Percentiles rank a stretch among this genome's conserved stretches.
Evolutionary conservation across 371 early-diverging fungal species (phyloP).

Genomic region (Zychaea mexicana): DNA sequence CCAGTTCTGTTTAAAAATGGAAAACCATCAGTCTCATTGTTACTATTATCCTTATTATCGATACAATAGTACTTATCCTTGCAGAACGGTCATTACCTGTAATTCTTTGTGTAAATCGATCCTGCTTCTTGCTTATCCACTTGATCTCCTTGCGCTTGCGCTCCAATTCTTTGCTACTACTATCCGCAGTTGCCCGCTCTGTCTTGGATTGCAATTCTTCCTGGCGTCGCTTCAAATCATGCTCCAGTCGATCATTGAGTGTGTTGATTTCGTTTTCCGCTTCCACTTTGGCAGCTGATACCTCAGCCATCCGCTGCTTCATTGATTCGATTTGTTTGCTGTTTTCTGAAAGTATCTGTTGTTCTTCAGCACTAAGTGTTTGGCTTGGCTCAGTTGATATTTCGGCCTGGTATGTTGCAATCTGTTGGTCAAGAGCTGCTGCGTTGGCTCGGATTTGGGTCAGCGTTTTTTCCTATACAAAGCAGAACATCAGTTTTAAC

Average conservation of each 20-base stretch:
- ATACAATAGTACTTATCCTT: neutral
- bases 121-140: conserved; percentile 41
- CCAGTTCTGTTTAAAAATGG: conserved; percentile 31
- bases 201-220: conserved; percentile 60
- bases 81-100: no score
- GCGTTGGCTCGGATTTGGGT: conserved; percentile 39
- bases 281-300: conserved; percentile 44
- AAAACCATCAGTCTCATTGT: neutral
- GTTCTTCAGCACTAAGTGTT: conserved; percentile 61
- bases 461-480: conserved; percentile 44
- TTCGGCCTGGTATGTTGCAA: conserved; percentile 59
- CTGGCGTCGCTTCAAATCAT: conserved; percentile 62
- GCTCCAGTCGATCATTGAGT: conserved; percentile 71
- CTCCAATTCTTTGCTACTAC: conserved; percentile 30
- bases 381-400: conserved; percentile 54
- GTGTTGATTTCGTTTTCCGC: conserved; percentile 66
- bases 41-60: no score
- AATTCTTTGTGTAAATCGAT: conserved; percentile 28
- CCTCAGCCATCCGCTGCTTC: conserved; percentile 42
- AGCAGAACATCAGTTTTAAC: neutral
- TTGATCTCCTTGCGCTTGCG: conserved; percentile 63
- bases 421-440: conserved; percentile 55
- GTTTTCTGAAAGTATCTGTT: conserved; percentile 49
- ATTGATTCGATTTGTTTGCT: conserved; percentile 56
- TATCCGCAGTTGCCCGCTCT: conserved; percentile 42